Base-by-base conservation (phyloP, 768 basidiomycete genomes). In the Termitomyces sp. region DNA sequence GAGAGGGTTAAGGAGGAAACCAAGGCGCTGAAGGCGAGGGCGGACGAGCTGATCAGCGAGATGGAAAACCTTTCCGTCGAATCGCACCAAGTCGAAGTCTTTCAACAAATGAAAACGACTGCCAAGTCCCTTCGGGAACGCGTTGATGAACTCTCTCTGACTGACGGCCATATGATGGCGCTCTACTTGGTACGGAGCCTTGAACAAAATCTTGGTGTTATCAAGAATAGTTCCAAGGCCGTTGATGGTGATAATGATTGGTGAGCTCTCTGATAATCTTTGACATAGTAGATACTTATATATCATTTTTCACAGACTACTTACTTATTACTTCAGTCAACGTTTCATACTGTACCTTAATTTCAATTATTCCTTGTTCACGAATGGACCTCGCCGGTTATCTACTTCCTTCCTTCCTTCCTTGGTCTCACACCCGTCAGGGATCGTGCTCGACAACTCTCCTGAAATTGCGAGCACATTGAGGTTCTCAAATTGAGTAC, bases 351-450 rank as follows among this genome's bases (percentile, higher is more conserved):
- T 26, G 6, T 54, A 41, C 12, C 29, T 29, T 44, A 33, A 54
- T 29, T 33, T 31, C n/a, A 36, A 9, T 86, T 18, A 36, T 37
- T 37, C 9, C 9, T 10, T n/a, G n/a, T n/a, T n/a, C n/a, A n/a
- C n/a, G n/a, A n/a, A n/a, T n/a, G n/a, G n/a, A n/a, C n/a, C n/a
- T n/a, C n/a, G n/a, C n/a, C n/a, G n/a, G n/a, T n/a, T n/a, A n/a
- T n/a, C n/a, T n/a, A n/a, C n/a, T n/a, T n/a, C n/a, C n/a, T n/a
- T n/a, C n/a, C n/a, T n/a, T n/a, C n/a, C n/a, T n/a, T n/a, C n/a
- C n/a, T 24, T 22, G 20, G 36, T 9, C 9, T 24, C 22, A 4
- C 36, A 26, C 15, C 22, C 36, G 16, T 26, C 24, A 6, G 22
- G 8, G 16, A 50, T 26, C 9, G 18, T 13, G 26, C 24, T 39